Conservation (phyloP, 1,284 basidiomycete species). For the Leccinum subrobustum region DNA sequence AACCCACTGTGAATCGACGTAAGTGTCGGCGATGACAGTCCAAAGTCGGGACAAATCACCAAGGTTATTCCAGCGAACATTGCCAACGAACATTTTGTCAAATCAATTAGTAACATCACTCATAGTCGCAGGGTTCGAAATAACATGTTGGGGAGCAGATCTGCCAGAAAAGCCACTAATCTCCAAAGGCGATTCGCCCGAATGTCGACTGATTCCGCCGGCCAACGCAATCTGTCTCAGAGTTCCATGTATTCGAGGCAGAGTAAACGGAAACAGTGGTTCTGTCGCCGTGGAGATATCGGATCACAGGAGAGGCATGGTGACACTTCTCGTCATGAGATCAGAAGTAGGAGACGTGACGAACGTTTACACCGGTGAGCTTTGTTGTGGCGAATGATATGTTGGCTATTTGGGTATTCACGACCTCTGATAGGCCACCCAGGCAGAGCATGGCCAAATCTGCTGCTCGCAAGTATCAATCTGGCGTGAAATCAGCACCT, state of each 20-base stretch:
- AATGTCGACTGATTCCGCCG: conserved; percentile 23
- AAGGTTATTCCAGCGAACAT: conserved; percentile 14
- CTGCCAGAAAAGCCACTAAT: conserved; percentile 4
- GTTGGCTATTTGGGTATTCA: conserved; percentile 5
- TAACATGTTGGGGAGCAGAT: conserved; percentile 11
- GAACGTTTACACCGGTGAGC: conserved; percentile 16
- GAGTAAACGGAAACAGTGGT: conserved; percentile 25
- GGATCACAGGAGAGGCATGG: conserved; percentile 1
- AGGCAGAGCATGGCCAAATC: conserved; percentile 8
- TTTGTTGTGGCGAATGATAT: background rate
- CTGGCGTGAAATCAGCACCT: conserved; percentile 9
- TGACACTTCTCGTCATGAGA: background rate
- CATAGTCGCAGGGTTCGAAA: background rate
- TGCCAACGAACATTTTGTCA: conserved; percentile 4
- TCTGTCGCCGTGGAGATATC: conserved; percentile 14
- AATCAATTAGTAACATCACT: conserved; percentile 1
- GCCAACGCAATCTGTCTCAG: conserved; percentile 4
- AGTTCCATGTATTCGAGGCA: background rate
- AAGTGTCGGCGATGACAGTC: conserved; percentile 1
- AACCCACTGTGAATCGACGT: conserved; percentile 12
- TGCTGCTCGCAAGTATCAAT: conserved; percentile 10
- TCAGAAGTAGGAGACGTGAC: background rate
- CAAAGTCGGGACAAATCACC: background rate
- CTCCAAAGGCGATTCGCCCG: conserved; percentile 15
- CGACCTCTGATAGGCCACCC: conserved; percentile 5